A percentile compares a stretch with the other conserved stretches of the same genome.
These are phyloP conservation scores for Neurospora sp. DNA, from an alignment of 495 filamentous ascomycete genomes.

Conservation along the genomic window DNA sequence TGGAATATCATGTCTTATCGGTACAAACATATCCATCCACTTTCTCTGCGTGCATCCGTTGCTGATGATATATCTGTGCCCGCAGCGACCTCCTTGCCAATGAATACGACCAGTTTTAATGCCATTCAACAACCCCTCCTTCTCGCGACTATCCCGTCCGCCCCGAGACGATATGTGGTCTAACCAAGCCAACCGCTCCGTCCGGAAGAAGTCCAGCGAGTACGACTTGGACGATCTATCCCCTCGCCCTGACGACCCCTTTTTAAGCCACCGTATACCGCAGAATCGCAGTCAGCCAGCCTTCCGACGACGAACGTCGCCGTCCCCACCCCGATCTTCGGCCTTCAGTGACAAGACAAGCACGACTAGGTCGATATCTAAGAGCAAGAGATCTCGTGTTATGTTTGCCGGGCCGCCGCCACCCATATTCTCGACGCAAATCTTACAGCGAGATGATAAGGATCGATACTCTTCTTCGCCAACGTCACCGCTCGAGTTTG, in stretches of 20 bases:
- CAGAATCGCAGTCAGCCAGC: neutral
- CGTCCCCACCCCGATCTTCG: constrained; percentile 2
- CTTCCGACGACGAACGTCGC: neutral
- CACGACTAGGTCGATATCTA: constrained; percentile 11
- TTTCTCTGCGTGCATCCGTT: neutral
- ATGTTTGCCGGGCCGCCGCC: constrained; percentile 27
- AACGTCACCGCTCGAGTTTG: neutral
- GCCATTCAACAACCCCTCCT: constrained; percentile 10
- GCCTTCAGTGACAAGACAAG: constrained; percentile 11
- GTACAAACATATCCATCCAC: neutral
- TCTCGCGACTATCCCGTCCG: constrained; percentile 17
- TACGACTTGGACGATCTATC: constrained; percentile 34
- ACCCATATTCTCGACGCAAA: constrained; percentile 19
- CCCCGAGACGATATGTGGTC: constrained; percentile 7
- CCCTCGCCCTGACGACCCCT: constrained; percentile 27
- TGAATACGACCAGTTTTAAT: neutral
- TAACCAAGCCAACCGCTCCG: constrained; percentile 8
- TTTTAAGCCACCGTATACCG: constrained; percentile 11
- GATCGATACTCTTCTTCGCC: constrained; percentile 4
- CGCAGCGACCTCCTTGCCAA: neutral
- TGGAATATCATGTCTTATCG: neutral
- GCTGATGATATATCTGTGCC: neutral
- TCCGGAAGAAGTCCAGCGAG: constrained; percentile 28
- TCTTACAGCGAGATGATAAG: constrained; percentile 23
- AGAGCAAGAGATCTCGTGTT: constrained; percentile 9